Conservation (phyloP, 2,329 filamentous ascomycete genomes). For the Fusarium camptoceras region DNA sequence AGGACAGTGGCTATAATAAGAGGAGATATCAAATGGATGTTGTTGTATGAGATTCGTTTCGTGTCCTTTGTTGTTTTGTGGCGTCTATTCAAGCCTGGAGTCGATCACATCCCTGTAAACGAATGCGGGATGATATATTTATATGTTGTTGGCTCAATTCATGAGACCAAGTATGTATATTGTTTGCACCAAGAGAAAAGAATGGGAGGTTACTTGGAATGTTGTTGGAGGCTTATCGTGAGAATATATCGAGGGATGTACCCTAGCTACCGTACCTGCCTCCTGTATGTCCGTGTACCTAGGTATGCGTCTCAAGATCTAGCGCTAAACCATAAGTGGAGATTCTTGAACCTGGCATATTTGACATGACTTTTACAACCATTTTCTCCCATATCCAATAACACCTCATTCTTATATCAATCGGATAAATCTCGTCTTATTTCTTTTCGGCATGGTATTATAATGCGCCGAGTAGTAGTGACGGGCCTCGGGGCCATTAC, state of each 20-base stretch:
- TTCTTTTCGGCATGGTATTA: conserved; percentile 55
- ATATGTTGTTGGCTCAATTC: not conserved
- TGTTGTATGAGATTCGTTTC: conserved; percentile 9
- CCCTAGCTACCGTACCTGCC: not conserved
- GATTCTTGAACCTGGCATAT: not conserved
- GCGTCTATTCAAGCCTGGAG: conserved; percentile 35
- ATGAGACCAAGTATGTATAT: not conserved
- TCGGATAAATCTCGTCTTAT: not conserved
- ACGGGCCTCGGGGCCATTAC: conserved; percentile 86
- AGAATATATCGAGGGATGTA: conserved; percentile 7
- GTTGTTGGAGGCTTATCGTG: conserved; percentile 28
- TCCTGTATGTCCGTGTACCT: conserved; percentile 2
- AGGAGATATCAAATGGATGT: not conserved
- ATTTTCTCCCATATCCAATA: not conserved
- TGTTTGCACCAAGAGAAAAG: not conserved
- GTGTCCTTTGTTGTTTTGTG: conserved; percentile 34
- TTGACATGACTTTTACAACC: conserved; percentile 9
- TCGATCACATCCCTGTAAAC: not conserved
- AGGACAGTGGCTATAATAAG: not conserved
- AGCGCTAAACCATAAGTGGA: conserved; percentile 41
- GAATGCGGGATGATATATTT: not conserved
- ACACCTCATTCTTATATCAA: not conserved
- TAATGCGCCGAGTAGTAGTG: conserved; percentile 81
- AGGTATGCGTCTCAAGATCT: conserved; percentile 4
- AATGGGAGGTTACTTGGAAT: not conserved